Evolutionary conservation across 2,329 filamentous ascomycete species (phyloP).

Genomic region (Colletotrichum theobromicola): DNA sequence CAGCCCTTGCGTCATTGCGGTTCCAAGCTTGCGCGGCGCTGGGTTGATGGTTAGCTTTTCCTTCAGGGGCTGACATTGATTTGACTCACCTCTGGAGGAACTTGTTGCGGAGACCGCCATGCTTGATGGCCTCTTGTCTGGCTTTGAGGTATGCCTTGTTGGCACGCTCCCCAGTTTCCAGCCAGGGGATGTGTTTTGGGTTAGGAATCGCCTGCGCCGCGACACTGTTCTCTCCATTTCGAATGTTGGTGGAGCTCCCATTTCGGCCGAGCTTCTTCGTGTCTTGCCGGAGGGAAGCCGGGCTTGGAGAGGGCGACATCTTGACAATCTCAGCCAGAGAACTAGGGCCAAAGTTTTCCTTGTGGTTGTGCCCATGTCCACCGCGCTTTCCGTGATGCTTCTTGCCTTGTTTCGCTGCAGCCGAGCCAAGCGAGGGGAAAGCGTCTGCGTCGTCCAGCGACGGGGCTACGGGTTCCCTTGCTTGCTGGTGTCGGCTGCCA

Average conservation of each 20-base stretch:
- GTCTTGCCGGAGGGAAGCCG: conserved; percentile 63
- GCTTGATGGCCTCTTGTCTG: conserved; percentile 94
- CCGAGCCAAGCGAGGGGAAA: conserved; percentile 87
- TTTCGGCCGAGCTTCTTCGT: conserved; percentile 66
- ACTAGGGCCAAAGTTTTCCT: conserved; percentile 71
- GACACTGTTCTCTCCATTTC: conserved; percentile 77
- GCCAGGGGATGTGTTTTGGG: conserved; percentile 93
- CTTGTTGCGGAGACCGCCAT: conserved; percentile 94
- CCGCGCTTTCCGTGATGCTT: conserved; percentile 94
- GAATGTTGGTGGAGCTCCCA: conserved; percentile 68
- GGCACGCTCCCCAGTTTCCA: conserved; percentile 88
- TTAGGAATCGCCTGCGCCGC: conserved; percentile 84
- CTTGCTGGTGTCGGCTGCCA: conserved; percentile 77
- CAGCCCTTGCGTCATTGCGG: conserved; percentile 92
- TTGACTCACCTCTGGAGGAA: conserved; percentile 83
- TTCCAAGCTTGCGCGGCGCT: conserved; percentile 99
- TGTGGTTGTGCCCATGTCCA: conserved; percentile 75
- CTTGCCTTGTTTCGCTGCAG: conserved; percentile 76
- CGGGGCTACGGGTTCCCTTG: conserved; percentile 68
- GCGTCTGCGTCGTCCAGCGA: conserved; percentile 94
- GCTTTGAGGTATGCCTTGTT: conserved; percentile 97
- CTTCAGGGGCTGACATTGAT: background rate
- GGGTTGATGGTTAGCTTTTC: background rate
- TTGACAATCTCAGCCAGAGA: conserved; percentile 94
- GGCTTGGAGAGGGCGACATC: conserved; percentile 87